Conservation (phyloP, 345 rosid species). For the Eutrema heterophyllum region DNA sequence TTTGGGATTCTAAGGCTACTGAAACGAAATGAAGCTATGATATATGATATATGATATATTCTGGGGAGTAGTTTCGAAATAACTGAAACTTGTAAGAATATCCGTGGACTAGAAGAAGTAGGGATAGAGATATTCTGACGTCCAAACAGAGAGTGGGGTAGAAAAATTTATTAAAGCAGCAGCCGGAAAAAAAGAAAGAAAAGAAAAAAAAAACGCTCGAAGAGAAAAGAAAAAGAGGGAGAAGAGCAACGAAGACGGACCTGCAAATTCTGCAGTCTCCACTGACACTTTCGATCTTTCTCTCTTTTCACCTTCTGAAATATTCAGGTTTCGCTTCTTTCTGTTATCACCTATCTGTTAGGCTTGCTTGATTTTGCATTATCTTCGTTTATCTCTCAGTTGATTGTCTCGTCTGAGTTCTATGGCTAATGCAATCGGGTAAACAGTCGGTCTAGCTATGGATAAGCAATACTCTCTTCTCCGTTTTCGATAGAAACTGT, state of each 20-base stretch:
- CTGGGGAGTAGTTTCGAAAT: not conserved
- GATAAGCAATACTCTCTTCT: not conserved
- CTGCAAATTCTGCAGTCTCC: constrained; percentile 33
- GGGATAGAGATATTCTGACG: not conserved
- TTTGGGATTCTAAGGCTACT: not conserved
- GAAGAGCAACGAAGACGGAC: constrained; percentile 35
- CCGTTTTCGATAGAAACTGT: not conserved
- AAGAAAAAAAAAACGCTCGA: constrained; percentile 19
- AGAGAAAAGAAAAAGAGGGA: not conserved
- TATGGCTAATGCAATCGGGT: constrained; percentile 29
- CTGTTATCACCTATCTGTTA: not conserved
- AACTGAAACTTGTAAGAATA: constrained; percentile 12
- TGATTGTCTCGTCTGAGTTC: constrained; percentile 8
- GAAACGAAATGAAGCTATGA: not conserved
- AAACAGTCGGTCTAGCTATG: not conserved
- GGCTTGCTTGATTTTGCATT: constrained; percentile 29
- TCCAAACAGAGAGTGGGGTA: constrained; percentile 24
- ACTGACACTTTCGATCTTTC: constrained; percentile 31
- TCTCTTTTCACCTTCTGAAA: constrained; percentile 10
- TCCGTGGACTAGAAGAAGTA: not conserved
- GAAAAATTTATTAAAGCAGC: constrained; percentile 31
- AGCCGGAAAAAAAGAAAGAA: constrained; percentile 21
- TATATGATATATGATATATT: not conserved
- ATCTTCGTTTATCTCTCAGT: constrained; percentile 6
- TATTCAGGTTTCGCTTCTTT: constrained; percentile 18